Base-by-base conservation (phyloP, 2,329 filamentous ascomycete species). In the Exserohilum turcica region DNA sequence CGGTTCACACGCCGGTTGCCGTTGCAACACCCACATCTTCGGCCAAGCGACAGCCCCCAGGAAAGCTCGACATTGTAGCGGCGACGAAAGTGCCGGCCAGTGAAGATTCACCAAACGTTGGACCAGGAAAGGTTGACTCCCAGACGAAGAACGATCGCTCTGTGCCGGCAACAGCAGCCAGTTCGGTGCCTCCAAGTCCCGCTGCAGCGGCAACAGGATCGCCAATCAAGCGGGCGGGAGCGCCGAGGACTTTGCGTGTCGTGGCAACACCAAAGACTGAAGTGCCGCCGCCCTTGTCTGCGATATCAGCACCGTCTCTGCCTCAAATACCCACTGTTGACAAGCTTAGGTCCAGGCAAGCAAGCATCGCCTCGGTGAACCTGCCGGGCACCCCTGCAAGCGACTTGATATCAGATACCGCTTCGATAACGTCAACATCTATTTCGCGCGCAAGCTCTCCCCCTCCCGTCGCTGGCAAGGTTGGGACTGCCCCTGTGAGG, bases 381-480 rank as follows among this genome's bases (percentile, higher is more conserved):
- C 79, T 83, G 6, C 88, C 90, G n/a, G 86, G 85, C 24, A 92
- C 89, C 0, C 89, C 90, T 0, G 83, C 78, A 1, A 92, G 88
- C 66, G 90, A 92, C 65, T 79, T 85, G 50, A 80, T 90, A 31
- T 91, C 88, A n/a, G 90, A 93, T 67, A 90, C 84, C 48, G 86
- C 89, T 9, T 92, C 88, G 0, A 78, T 92, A 18, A 81, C 90
- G 4, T 92, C 90, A 13, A 82, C 86, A 2, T 90, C 89, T 2
- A 76, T 89, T 29, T 90, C 90, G 12, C 84, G 89, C 37, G 85
- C 89, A 13, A 89, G 81, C 66, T 91, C 89, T 3, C 89, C 90
- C 3, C 78, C 79, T 21, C 88, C 68, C 5, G 44, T 87, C 6
- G 83, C 83, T 27, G 77, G 79, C 3, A 87, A 82, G 63, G 78